Evolutionary conservation across 2,329 filamentous ascomycete species (phyloP).

Genomic region (Aspergillus quadrilineatus): DNA sequence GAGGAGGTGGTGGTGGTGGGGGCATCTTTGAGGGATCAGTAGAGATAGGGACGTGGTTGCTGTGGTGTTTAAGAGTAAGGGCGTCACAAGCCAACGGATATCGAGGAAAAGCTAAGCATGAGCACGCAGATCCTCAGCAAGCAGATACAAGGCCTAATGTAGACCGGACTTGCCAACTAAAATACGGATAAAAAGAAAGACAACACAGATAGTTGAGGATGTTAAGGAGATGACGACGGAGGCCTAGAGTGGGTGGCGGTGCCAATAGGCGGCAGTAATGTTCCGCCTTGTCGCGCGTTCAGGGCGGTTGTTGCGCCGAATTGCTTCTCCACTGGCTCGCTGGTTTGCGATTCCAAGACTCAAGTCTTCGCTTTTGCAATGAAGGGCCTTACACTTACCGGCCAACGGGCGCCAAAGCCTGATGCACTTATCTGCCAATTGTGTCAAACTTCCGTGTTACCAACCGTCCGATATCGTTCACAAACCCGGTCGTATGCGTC

Average conservation of each 20-base stretch:
- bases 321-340: constrained; percentile 12
- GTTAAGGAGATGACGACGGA: constrained; percentile 22
- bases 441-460: constrained; percentile 35
- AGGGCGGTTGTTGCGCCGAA: constrained; percentile 2
- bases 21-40: constrained; percentile 35
- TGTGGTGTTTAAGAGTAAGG: constrained; percentile 5
- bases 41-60: constrained; percentile 7
- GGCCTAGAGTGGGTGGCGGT: constrained; percentile 24
- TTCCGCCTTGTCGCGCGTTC: constrained; percentile 29
- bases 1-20: constrained; percentile 66
- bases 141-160: neutral
- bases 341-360: neutral
- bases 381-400: constrained; percentile 36
- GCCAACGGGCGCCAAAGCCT: constrained; percentile 24
- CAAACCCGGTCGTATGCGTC: constrained; percentile 24
- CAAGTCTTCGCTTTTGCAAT: constrained; percentile 25
- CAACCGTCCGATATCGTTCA: constrained; percentile 19
- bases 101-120: constrained; percentile 16
- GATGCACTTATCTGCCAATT: constrained; percentile 39
- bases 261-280: constrained; percentile 24
- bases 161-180: neutral
- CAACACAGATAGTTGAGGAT: constrained; percentile 3
- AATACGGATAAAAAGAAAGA: constrained; percentile 5
- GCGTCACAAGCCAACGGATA: constrained; percentile 7
- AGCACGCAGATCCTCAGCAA: neutral